phyloP scores from a whole-genome alignment of 2,329 filamentous ascomycete species.

The Metarhizium robertsii region DNA sequence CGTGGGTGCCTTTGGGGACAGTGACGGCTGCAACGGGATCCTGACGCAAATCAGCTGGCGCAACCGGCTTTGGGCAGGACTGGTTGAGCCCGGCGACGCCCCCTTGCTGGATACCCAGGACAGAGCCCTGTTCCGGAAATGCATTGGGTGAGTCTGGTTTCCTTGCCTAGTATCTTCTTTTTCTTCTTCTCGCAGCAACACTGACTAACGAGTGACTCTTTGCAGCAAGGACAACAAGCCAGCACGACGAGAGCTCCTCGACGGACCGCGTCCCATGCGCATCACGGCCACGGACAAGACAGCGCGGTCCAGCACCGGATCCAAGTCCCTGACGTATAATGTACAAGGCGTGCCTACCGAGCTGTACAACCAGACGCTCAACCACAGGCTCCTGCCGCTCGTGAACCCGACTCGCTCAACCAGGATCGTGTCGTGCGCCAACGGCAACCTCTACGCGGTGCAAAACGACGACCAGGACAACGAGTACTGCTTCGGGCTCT shows the following conservation, averaged over 20 bases:
- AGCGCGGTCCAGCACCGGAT: background rate
- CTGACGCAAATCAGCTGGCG: conserved; percentile 18
- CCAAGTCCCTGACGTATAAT: conserved; percentile 1
- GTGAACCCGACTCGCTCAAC: conserved; percentile 10
- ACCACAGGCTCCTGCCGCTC: conserved; percentile 13
- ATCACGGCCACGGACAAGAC: no score
- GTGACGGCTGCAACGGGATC: conserved; percentile 17
- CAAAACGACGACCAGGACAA: conserved; percentile 10
- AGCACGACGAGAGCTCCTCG: background rate
- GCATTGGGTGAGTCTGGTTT: conserved; percentile 13
- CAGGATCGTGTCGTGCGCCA: conserved; percentile 21
- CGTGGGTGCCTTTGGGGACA: conserved; percentile 11
- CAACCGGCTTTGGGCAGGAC: conserved; percentile 15
- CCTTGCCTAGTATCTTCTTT: background rate
- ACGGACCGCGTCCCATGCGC: background rate
- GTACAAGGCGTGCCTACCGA: background rate
- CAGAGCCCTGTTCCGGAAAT: conserved; percentile 10
- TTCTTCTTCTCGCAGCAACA: background rate
- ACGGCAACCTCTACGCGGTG: conserved; percentile 24
- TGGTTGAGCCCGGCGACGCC: conserved; percentile 7
- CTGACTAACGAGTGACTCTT: background rate
- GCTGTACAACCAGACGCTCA: conserved; percentile 12
- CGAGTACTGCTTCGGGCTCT: conserved; percentile 14
- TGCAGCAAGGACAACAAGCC: background rate
- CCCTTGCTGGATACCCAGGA: conserved; percentile 15